A percentile compares a stretch with the other conserved stretches of the same genome.
These are phyloP conservation scores for Phycomyces blakesleeanus DNA, from an alignment of 192 early-diverging fungal species.

Conservation along the genomic window DNA sequence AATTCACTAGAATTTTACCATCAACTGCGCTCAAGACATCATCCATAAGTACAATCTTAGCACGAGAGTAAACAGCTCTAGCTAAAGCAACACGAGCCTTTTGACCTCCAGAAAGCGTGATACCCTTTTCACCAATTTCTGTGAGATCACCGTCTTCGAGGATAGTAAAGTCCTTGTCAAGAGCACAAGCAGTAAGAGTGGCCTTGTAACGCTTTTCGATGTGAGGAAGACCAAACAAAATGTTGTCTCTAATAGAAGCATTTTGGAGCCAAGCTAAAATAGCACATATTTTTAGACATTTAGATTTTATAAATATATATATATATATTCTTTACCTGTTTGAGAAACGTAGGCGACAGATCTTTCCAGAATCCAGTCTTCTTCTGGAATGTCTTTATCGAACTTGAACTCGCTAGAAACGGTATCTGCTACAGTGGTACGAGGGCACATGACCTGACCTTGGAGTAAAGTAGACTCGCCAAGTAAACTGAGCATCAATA, in stretches of 20 bases:
- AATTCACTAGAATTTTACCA: no score
- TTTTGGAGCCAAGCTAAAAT: conserved; percentile 64
- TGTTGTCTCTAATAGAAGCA: conserved; percentile 73
- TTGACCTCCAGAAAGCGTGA: conserved; percentile 86
- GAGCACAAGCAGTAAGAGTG: conserved; percentile 63
- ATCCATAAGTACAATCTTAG: conserved; percentile 71
- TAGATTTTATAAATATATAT: neutral
- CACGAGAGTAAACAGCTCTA: conserved; percentile 77
- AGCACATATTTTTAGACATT: neutral
- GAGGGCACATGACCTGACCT: conserved; percentile 40
- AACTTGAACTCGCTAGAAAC: neutral
- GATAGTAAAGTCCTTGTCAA: conserved; percentile 75
- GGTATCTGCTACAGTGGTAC: conserved; percentile 11
- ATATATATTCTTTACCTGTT: no score
- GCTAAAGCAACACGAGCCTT: conserved; percentile 85
- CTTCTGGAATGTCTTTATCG: conserved; percentile 4
- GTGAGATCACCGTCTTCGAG: conserved; percentile 82
- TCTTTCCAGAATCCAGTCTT: conserved; percentile 34
- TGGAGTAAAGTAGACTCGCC: conserved; percentile 52
- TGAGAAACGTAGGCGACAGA: conserved; percentile 79
- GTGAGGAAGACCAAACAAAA: conserved; percentile 44
- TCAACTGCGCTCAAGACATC: conserved; percentile 92
- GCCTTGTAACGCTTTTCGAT: conserved; percentile 23
- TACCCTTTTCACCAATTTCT: conserved; percentile 78
- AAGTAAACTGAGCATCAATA: conserved; percentile 74